Evolutionary conservation across 371 early-diverging fungal species (phyloP), one percentile per base, ranked within the genome.

Genomic region (Apophysomyces sp.): DNA sequence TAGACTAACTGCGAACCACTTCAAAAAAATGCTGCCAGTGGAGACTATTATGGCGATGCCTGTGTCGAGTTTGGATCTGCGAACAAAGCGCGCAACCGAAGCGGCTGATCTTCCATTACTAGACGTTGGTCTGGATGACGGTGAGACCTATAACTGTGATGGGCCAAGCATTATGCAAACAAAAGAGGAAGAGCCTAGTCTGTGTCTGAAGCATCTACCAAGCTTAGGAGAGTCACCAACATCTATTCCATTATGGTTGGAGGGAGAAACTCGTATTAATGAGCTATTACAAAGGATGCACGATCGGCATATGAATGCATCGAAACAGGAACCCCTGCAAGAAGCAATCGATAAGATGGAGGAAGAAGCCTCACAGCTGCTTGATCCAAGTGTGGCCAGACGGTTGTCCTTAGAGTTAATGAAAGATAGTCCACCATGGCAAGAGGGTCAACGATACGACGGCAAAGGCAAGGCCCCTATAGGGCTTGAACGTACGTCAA

Each of bases 21-120:
- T 93, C 12, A 73, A 73, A 41, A 78, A 79, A 26, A 82, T 92
- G 66, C 87, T 94, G 63, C 77, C 82, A 4, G 88, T 49, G 32
- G 49, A 73, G 32, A 62, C 37, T 8, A 65, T 55, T 5, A 44
- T 36, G n/a, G 15, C 41, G 37, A 60, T 59, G 5, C 39, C 58
- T 16, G 67, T 66, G 6, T 64, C 69, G 13, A 73, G 69, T 37
- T 32, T 80, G 3, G 75, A 77, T 31, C 51, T 70, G 24, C 63
- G 81, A n/a, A 73, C 77, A 4, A 75, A 74, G 41, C 60, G 73
- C 2, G 76, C 75, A 7, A 72, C 72, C 2, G 73, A 74, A 16
- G 72, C 72, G 2, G 64, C 67, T 1, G 81, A 81, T 64, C 55
- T 81, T 12, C 81, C 81, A 2, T 16, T 81, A 15, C 52, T 81